These are phyloP conservation scores for Auriculariales sp. DNA, from an alignment of 768 basidiomycete species.

Conservation along the genomic window DNA sequence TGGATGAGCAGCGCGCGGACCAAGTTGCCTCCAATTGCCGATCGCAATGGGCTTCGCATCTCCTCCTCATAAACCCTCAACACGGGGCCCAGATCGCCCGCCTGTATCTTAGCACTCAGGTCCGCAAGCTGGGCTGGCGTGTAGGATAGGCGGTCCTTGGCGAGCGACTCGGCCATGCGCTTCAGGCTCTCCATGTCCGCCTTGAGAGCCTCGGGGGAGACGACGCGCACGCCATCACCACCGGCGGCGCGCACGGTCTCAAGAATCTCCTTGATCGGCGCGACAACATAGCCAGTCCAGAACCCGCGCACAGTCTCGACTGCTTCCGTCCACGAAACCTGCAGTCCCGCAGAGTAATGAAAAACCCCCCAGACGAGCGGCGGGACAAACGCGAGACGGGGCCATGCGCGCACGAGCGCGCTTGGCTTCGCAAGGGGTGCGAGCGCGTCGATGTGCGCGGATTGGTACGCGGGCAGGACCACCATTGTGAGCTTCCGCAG, in stretches of 20 bases:
- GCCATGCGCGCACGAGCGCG: conserved; percentile 62
- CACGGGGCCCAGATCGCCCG: conserved; percentile 79
- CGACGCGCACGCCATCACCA: conserved; percentile 51
- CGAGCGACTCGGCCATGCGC: conserved; percentile 80
- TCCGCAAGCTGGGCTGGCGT: conserved; percentile 44
- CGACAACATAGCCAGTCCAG: conserved; percentile 68
- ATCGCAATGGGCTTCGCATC: conserved; percentile 74
- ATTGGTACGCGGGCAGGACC: neutral
- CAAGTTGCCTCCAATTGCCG: conserved; percentile 65
- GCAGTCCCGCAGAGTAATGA: conserved; percentile 42
- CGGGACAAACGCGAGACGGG: conserved; percentile 62
- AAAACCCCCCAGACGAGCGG: conserved; percentile 43
- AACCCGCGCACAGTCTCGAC: conserved; percentile 59
- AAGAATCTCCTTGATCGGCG: conserved; percentile 69
- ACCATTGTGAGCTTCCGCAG: conserved; percentile 5
- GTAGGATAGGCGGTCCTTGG: conserved; percentile 64
- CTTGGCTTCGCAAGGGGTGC: conserved; percentile 47
- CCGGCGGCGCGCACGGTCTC: conserved; percentile 74
- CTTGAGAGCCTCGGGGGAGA: conserved; percentile 66
- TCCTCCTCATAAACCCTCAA: conserved; percentile 84
- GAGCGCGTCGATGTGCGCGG: conserved; percentile 9
- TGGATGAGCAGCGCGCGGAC: conserved; percentile 81
- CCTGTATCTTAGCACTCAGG: conserved; percentile 48
- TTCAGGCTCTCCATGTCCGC: conserved; percentile 83
- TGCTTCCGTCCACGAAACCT: conserved; percentile 41